Evolutionary conservation across 73 alveolate genomes (phyloP), one percentile per base, ranked within the genome.

Genomic region (Paramecium sonneborni): DNA sequence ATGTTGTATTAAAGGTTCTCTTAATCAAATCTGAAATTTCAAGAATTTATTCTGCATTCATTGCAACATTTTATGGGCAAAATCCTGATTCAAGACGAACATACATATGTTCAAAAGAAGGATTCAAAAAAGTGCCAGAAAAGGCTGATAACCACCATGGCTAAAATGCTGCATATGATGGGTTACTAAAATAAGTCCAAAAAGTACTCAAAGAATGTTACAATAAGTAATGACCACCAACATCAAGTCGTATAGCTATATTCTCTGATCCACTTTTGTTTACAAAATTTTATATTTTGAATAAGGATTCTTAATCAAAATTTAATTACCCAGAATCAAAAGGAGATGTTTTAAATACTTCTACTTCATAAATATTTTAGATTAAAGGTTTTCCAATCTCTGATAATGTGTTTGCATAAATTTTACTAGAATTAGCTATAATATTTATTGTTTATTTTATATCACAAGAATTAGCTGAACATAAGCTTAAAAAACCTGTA

Each of bases 111-210:
- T 6, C 34, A 74, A 74, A 74, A 9, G 37, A 14, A 37, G 87
- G 58, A 37, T 74, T 37, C 10, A 74, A 39, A 9, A 74, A 74
- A 21, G 87, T 37, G 12, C 39, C 87, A 9, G 87, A 74, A 37
- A 74, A 74, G 2, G 87, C 58, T 15, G 87, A 74, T 12, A 74
- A 37, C 87, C 87, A 74, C 87, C 87, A 74, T 37, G 87, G 87
- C 20, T 28, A 74, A 74, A 34, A 74, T 5, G 56, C 87, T 34
- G 87, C 56, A 74, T 37, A 74, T 34, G 67, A 37, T 3, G 67
- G 56, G 12, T 74, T 74, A 37, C 87, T 74, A 20, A 74, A 74
- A 39, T n/a, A 74, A 1, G 87, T 11, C 87, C 87, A 74, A 34
- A 8, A 74, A 12, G 67, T 74, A 11, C 58, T 74, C 3, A 15